Evolutionary conservation across 257 asterid genomes (phyloP).

Genomic region (Ophiorrhiza pumila): DNA sequence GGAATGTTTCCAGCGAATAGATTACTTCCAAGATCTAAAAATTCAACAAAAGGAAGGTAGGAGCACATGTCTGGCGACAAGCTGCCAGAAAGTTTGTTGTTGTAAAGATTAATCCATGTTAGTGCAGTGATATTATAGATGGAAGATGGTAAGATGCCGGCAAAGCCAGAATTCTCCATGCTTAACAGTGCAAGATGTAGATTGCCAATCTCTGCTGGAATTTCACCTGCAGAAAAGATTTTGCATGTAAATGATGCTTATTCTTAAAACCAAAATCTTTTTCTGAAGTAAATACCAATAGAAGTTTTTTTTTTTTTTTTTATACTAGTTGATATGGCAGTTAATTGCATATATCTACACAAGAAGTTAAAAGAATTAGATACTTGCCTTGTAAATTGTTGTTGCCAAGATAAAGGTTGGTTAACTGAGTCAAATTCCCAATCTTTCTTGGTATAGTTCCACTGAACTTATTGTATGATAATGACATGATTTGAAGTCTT

Average conservation of each 20-base stretch:
- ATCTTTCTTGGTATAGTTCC: constrained; percentile 36
- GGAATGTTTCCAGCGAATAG: constrained; percentile 21
- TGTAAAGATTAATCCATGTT: constrained; percentile 14
- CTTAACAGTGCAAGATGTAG: constrained; percentile 17
- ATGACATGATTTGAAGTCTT: constrained; percentile 20
- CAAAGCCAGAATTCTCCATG: constrained; percentile 19
- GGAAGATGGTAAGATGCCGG: constrained; percentile 25
- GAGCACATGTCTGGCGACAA: constrained; percentile 23
- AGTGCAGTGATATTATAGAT: constrained; percentile 26
- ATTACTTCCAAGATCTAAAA: constrained; percentile 18
- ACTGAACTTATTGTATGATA: constrained; percentile 28
- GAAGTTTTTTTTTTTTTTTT: too few relatives aligned
- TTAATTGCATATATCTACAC: not conserved
- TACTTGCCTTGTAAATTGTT: constrained; percentile 33
- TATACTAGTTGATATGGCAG: too few relatives aligned
- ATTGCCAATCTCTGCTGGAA: constrained; percentile 23
- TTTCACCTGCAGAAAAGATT: constrained; percentile 18
- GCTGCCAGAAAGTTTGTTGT: constrained; percentile 25
- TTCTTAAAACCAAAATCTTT: too few relatives aligned
- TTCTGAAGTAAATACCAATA: too few relatives aligned
- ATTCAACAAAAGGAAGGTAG: constrained; percentile 18
- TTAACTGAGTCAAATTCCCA: constrained; percentile 30
- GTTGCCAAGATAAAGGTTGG: constrained; percentile 24
- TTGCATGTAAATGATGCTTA: not conserved
- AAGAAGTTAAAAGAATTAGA: not conserved